Base-by-base conservation (phyloP, 2,329 filamentous ascomycete species). In the Trichoderma asperellum region DNA sequence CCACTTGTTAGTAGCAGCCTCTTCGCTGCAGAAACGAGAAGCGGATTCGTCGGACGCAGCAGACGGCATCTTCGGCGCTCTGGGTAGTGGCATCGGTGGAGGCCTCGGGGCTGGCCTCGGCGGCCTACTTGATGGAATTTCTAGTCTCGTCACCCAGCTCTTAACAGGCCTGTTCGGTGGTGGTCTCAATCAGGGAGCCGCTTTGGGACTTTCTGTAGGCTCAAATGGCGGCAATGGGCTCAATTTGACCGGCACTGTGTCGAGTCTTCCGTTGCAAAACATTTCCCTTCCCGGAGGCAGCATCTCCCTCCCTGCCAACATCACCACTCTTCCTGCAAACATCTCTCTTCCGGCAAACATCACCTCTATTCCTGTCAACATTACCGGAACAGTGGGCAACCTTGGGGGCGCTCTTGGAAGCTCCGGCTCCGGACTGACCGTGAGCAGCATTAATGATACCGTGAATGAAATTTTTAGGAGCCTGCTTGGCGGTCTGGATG, bases 21-120 rank as follows among this genome's bases (percentile, higher is more conserved):
- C 62, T 47, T 47, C 62, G 12, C 27, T 57, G 12, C 29, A n/a
- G 7, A 65, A 65, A 43, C 62, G 62, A 34, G 62, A 6, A 11
- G 5, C n/a, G 5, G 34, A 35, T 57, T 5, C 32, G 3, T 27
- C 56, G 43, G 52, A n/a, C 11, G 62, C 40, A 8, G 40, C 40
- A 18, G 29, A 34, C 6, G 53, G 52, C 27, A 47, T 53, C 18
- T 65, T 47, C 16, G 8, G 62, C 32, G 12, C 32, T 32, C 5
- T 65, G 3, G 62, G 52, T 21, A 35, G 62, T 2, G 5, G 10
- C 27, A 2, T 57, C 24, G 62, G 62, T 27, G 29, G 34, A 24
- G 27, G 21, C 32, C 7, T 57, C 12, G 52, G 35, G 2, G 29
- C 52, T 11, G 27, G 62, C 24, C 4, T 65, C 21, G 62, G 62